Percentiles rank a stretch among this genome's conserved stretches.
Evolutionary conservation across 2,329 filamentous ascomycete genomes (phyloP).

Genomic region (Mariannaea elegans): DNA sequence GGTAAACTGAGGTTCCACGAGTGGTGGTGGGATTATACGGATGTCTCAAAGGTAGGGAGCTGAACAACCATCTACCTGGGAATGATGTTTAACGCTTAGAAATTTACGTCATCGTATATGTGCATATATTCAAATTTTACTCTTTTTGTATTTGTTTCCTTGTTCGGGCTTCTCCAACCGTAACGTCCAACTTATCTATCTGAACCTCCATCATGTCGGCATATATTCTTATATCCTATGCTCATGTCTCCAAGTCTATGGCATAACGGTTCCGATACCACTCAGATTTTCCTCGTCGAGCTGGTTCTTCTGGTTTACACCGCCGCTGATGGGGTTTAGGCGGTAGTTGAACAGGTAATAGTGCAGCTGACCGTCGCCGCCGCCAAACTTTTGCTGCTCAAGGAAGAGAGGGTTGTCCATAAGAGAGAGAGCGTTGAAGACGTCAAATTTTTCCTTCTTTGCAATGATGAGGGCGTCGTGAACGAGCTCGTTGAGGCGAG

Average conservation of each 20-base stretch:
- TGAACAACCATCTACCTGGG: neutral
- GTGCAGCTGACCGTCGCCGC: conserved; percentile 92
- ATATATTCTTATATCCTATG: neutral
- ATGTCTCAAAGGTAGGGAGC: conserved; percentile 11
- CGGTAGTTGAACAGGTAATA: conserved; percentile 99
- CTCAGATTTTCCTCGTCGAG: conserved; percentile 82
- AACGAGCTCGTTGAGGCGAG: conserved; percentile 81
- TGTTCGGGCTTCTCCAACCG: neutral
- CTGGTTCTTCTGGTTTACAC: conserved; percentile 81
- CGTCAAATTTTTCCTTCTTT: conserved; percentile 86
- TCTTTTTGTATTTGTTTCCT: neutral
- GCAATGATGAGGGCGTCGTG: conserved; percentile 88
- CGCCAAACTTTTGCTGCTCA: conserved; percentile 91
- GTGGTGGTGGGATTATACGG: conserved; percentile 2
- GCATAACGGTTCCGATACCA: conserved; percentile 90
- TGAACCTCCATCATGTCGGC: neutral
- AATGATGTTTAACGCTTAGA: neutral
- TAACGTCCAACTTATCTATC: neutral
- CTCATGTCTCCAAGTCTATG: conserved; percentile 39
- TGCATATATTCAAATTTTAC: neutral
- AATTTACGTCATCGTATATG: conserved; percentile 1
- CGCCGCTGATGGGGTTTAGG: conserved; percentile 83
- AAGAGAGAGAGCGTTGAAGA: conserved; percentile 94
- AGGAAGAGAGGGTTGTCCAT: conserved; percentile 96
- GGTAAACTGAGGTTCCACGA: conserved; percentile 20